Conservation (phyloP, 352 stramenopile genomes). For the Pelagophyceae sp. region DNA sequence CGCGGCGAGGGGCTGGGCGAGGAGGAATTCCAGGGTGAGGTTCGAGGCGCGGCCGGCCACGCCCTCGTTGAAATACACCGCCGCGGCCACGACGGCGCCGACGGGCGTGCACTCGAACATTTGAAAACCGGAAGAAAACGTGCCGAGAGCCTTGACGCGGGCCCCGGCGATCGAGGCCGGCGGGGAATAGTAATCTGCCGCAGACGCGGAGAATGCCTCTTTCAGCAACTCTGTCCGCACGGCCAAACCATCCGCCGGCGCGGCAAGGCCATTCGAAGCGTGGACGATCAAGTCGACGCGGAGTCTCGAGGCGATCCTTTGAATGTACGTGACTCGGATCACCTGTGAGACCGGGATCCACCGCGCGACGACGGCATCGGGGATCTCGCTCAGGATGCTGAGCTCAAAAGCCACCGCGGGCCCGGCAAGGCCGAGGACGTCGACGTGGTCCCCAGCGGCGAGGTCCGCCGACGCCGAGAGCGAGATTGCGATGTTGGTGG, state of each 20-base stretch:
- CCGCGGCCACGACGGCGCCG: background rate
- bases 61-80: background rate
- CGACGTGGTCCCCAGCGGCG: background rate
- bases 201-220: background rate
- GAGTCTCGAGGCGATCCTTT: background rate
- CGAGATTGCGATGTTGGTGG: background rate
- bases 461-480: background rate
- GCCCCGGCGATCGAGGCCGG: background rate
- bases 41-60: background rate
- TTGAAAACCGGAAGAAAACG: background rate
- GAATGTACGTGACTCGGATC: background rate
- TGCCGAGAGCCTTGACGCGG: background rate
- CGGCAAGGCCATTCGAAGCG: background rate
- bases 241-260: background rate
- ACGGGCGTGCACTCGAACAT: background rate
- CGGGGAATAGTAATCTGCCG: background rate
- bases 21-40: background rate
- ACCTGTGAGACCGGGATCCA: background rate
- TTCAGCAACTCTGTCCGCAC: background rate
- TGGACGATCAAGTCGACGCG: background rate
- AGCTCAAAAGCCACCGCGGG: background rate
- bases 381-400: background rate
- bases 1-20: background rate
- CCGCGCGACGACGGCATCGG: background rate
- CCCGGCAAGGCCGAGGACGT: background rate